Percentiles rank a stretch among this genome's conserved stretches.
Conservation (phyloP, 768 basidiomycete species). For the Rhodotorula graminis region DNA sequence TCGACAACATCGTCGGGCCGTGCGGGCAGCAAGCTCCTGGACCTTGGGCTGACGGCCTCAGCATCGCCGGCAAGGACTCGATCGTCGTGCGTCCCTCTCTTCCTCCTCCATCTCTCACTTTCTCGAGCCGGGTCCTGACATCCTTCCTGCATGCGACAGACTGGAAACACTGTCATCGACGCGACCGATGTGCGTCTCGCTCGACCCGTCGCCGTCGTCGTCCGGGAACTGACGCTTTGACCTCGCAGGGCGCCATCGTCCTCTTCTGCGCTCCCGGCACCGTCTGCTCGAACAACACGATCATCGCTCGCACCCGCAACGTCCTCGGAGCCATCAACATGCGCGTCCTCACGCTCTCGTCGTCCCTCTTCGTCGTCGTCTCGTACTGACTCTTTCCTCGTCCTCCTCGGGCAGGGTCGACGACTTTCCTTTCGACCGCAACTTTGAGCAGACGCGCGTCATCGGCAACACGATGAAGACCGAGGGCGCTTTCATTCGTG, state of each 20-base stretch:
- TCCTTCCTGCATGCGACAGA: neutral
- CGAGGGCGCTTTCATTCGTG: constrained; percentile 47
- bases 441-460: constrained; percentile 48
- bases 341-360: neutral
- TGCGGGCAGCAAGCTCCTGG: constrained; percentile 46
- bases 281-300: constrained; percentile 46
- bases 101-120: constrained; percentile 13
- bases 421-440: constrained; percentile 48
- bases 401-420: constrained; percentile 45
- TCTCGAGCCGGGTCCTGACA: neutral
- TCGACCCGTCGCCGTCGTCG: constrained; percentile 5
- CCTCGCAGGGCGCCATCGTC: constrained; percentile 33
- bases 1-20: constrained; percentile 40
- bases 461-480: constrained; percentile 47
- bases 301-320: constrained; percentile 45
- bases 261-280: constrained; percentile 51
- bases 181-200: constrained; percentile 49
- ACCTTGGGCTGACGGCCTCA: constrained; percentile 50
- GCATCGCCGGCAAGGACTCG: constrained; percentile 48
- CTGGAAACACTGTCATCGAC: constrained; percentile 47
- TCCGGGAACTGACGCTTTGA: too few relatives aligned
- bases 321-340: constrained; percentile 49
- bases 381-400: too few relatives aligned
- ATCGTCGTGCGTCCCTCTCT: constrained; percentile 43
- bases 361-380: neutral